Evolutionary conservation across 352 stramenopile species (phyloP).

Genomic region (Globisporangium polare): DNA sequence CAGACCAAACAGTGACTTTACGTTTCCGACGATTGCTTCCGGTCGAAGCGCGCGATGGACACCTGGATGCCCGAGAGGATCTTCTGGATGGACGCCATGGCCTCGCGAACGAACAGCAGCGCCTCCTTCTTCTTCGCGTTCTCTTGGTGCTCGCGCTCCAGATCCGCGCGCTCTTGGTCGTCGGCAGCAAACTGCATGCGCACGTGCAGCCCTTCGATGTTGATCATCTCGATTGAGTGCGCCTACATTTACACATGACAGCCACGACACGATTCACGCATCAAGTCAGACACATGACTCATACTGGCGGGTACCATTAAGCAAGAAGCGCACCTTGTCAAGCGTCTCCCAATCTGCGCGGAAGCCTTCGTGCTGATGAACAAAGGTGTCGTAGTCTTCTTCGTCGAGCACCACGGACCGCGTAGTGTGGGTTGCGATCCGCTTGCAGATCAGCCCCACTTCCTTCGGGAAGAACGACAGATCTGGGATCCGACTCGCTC

Average conservation of each 20-base stretch:
- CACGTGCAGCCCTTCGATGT: conserved; percentile 37
- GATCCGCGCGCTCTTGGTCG: conserved; percentile 12
- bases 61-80: conserved; percentile 36
- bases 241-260: conserved; percentile 20
- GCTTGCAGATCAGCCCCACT: conserved; percentile 55
- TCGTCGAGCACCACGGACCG: conserved; percentile 60
- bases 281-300: background rate
- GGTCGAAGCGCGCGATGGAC: conserved; percentile 36
- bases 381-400: conserved; percentile 54
- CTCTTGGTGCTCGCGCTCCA: conserved; percentile 23
- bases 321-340: conserved; percentile 39
- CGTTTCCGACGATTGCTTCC: conserved; percentile 17
- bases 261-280: background rate
- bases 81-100: conserved; percentile 44
- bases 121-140: conserved; percentile 30
- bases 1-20: background rate
- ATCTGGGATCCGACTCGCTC: conserved; percentile 34
- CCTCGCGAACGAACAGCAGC: conserved; percentile 37
- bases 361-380: conserved; percentile 45
- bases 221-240: conserved; percentile 51
- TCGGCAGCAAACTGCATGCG: conserved; percentile 24
- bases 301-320: background rate
- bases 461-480: conserved; percentile 45
- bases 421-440: conserved; percentile 36
- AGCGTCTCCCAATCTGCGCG: conserved; percentile 57